A percentile compares a stretch with the other conserved stretches of the same genome.
phyloP scores from a whole-genome alignment of 805 yeast genomes.

The Monosporozyma aerobia region DNA sequence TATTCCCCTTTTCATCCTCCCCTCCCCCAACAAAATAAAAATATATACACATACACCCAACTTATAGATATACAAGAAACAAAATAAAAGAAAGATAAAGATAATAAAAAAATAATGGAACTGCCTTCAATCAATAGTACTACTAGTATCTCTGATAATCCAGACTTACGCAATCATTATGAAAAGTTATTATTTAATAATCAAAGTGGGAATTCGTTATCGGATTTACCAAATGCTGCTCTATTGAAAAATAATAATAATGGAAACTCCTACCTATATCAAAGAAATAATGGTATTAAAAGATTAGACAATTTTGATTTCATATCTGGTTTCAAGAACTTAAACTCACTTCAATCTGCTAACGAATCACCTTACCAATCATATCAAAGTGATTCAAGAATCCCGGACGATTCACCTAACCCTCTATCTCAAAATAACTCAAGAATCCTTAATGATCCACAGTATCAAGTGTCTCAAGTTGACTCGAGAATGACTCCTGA shows the following conservation, averaged over 20 bases:
- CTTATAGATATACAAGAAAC: background rate
- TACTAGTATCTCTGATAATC: constrained; percentile 26
- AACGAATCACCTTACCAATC: background rate
- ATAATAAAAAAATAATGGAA: constrained; percentile 6
- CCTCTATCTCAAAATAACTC: background rate
- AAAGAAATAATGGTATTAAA: background rate
- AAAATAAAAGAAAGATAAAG: background rate
- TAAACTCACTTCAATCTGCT: constrained; percentile 22
- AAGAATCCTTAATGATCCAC: background rate
- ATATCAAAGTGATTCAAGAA: background rate
- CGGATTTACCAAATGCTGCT: constrained; percentile 18
- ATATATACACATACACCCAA: background rate
- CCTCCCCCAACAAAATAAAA: background rate
- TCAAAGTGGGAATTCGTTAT: constrained; percentile 25
- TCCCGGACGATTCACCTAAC: background rate
- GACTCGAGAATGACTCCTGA: background rate
- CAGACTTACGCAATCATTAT: constrained; percentile 23
- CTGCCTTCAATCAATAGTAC: constrained; percentile 25
- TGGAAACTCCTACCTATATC: background rate
- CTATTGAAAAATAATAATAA: background rate
- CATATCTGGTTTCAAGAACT: constrained; percentile 17
- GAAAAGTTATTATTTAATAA: constrained; percentile 25
- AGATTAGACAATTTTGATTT: constrained; percentile 12
- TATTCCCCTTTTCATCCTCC: background rate
- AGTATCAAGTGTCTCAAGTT: background rate